A percentile compares a stretch with the other conserved stretches of the same genome.
phyloP scores from a whole-genome alignment of 1,284 basidiomycete genomes.

The Cutaneotrichosporon cavernicola region DNA sequence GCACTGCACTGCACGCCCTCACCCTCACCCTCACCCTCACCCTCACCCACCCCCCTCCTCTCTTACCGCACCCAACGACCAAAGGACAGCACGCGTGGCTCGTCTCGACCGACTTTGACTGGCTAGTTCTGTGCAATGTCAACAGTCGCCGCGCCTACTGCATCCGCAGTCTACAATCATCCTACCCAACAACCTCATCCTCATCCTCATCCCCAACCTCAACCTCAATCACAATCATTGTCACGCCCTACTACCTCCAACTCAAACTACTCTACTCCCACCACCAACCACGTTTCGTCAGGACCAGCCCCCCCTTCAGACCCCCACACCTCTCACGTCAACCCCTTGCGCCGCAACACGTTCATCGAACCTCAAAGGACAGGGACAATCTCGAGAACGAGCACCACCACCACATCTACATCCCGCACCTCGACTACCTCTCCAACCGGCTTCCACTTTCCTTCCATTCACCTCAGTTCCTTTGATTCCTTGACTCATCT shows the following conservation, averaged over 20 bases:
- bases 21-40: too few relatives aligned
- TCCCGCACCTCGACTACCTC: conserved; percentile 7
- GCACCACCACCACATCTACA: background rate
- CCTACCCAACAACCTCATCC: background rate
- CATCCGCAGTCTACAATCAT: conserved; percentile 4
- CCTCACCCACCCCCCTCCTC: too few relatives aligned
- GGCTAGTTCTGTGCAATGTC: conserved; percentile 4
- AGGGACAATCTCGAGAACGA: conserved; percentile 6
- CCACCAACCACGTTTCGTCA: background rate
- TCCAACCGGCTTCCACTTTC: conserved; percentile 13
- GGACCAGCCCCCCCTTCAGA: background rate
- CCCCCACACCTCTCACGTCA: background rate
- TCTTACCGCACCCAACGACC: too few relatives aligned
- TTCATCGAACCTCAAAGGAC: conserved; percentile 10
- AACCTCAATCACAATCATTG: background rate
- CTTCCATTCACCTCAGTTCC: conserved; percentile 19
- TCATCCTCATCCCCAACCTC: conserved; percentile 8
- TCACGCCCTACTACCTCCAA: conserved; percentile 19
- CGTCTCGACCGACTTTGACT: too few relatives aligned
- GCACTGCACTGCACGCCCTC: too few relatives aligned
- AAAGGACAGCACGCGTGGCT: too few relatives aligned
- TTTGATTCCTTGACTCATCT: conserved; percentile 16
- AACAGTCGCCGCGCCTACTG: background rate
- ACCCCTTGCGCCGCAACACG: conserved; percentile 3
- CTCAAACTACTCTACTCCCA: conserved; percentile 11